Evolutionary conservation across 768 basidiomycete species (phyloP).

Genomic region (Ramaria sp.): DNA sequence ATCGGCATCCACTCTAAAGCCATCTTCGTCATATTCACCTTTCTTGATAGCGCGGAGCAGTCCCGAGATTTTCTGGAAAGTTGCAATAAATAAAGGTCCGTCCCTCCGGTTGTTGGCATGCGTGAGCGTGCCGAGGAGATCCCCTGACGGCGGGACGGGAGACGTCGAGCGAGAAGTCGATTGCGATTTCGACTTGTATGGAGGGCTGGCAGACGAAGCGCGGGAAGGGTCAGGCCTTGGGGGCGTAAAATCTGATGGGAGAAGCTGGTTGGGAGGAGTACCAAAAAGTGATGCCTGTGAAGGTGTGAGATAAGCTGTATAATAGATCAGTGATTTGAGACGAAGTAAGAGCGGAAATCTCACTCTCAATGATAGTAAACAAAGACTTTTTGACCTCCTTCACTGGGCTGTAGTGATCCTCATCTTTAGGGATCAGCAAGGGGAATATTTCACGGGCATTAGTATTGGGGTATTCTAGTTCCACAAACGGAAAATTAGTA

Average conservation of each 20-base stretch:
- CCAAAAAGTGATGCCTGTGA: slow-evolving; percentile 7
- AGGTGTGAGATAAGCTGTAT: not conserved
- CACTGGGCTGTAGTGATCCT: slow-evolving; percentile 81
- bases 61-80: slow-evolving; percentile 51
- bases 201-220: slow-evolving; percentile 14
- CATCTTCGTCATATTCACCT: slow-evolving; percentile 9
- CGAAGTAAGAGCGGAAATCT: not conserved
- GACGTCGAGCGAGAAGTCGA: slow-evolving; percentile 11
- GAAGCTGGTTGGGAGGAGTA: slow-evolving; percentile 1
- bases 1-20: not conserved
- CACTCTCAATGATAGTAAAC: slow-evolving; percentile 63
- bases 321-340: not conserved
- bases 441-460: slow-evolving; percentile 58
- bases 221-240: slow-evolving; percentile 1
- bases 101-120: slow-evolving; percentile 60
- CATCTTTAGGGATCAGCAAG: slow-evolving; percentile 63
- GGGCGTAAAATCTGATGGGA: slow-evolving; percentile 5
- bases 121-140: slow-evolving; percentile 51
- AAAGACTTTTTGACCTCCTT: slow-evolving; percentile 66
- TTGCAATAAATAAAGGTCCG: slow-evolving; percentile 59
- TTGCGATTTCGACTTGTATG: slow-evolving; percentile 14
- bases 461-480: slow-evolving; percentile 72
- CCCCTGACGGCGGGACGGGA: slow-evolving; percentile 14
- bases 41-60: slow-evolving; percentile 51
- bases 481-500: slow-evolving; percentile 48